phyloP scores from a whole-genome alignment of 257 asterid species.

The Cordia subcordata region DNA sequence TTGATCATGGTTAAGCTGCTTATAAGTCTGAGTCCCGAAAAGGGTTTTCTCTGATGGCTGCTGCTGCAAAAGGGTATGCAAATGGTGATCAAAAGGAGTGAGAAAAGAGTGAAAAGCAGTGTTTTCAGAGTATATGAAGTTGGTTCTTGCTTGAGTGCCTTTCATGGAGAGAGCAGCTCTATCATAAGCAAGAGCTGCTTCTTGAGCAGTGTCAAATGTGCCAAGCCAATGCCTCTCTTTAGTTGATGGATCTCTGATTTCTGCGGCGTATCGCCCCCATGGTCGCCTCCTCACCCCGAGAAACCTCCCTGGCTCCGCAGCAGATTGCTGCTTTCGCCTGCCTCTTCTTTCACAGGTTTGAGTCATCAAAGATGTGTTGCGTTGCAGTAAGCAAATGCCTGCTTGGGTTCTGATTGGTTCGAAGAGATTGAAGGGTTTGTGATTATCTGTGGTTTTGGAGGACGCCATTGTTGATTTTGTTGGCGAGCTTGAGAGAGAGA shows the following conservation, averaged over 20 bases:
- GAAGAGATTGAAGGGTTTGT: slow-evolving; percentile 49
- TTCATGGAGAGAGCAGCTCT: slow-evolving; percentile 91
- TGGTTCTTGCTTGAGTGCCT: slow-evolving; percentile 83
- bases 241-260: slow-evolving; percentile 87
- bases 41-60: slow-evolving; percentile 11
- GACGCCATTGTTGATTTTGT: slow-evolving; percentile 1
- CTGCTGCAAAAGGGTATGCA: slow-evolving; percentile 20
- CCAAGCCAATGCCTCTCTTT: slow-evolving; percentile 97
- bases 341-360: slow-evolving; percentile 69
- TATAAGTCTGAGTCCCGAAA: slow-evolving; percentile 3
- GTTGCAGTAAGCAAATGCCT: slow-evolving; percentile 72
- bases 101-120: slow-evolving; percentile 33
- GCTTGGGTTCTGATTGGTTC: slow-evolving; percentile 77
- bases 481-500: background rate
- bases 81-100: slow-evolving; percentile 24
- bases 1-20: background rate
- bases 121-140: slow-evolving; percentile 61
- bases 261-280: slow-evolving; percentile 98
- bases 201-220: slow-evolving; percentile 93
- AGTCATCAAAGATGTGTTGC: slow-evolving; percentile 76
- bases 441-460: slow-evolving; percentile 21
- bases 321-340: slow-evolving; percentile 60
- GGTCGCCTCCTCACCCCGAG: slow-evolving; percentile 87
- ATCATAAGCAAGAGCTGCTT: slow-evolving; percentile 95
- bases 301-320: slow-evolving; percentile 85